Conservation (phyloP, 2,329 filamentous ascomycete species). For the Aspergillaceae sp. region DNA sequence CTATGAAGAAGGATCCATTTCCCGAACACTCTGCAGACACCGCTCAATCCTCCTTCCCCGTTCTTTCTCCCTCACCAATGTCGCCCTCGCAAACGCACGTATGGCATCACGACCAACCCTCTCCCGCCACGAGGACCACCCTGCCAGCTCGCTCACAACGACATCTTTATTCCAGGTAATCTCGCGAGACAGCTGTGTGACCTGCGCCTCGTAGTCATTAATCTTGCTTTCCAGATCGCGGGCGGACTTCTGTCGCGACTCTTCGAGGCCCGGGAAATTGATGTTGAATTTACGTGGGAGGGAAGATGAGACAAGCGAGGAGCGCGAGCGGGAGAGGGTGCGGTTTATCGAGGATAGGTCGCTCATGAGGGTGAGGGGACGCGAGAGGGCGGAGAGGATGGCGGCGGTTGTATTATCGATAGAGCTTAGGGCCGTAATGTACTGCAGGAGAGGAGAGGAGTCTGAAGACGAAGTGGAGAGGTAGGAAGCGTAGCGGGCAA, state of each 20-base stretch:
- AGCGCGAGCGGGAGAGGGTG: constrained; percentile 67
- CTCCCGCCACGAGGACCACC: constrained; percentile 86
- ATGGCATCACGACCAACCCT: constrained; percentile 66
- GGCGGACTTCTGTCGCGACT: constrained; percentile 71
- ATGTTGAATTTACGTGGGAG: constrained; percentile 39
- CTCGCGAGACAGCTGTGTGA: constrained; percentile 67
- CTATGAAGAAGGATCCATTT: constrained; percentile 13
- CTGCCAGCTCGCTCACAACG: constrained; percentile 81
- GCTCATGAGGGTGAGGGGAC: constrained; percentile 68
- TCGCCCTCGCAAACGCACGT: constrained; percentile 64
- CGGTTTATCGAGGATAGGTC: constrained; percentile 67
- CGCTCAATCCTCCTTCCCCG: constrained; percentile 71
- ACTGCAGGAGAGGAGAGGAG: constrained; percentile 61
- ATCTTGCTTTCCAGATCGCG: constrained; percentile 79
- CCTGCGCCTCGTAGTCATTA: constrained; percentile 59
- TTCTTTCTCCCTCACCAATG: constrained; percentile 72
- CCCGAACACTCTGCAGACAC: constrained; percentile 57
- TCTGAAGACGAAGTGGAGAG: constrained; percentile 54
- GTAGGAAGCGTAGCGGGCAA: constrained; percentile 62
- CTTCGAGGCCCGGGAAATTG: constrained; percentile 56
- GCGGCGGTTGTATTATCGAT: constrained; percentile 79
- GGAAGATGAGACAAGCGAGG: constrained; percentile 58
- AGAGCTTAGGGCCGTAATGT: constrained; percentile 68
- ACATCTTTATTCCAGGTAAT: constrained; percentile 87
- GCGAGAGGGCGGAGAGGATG: constrained; percentile 67